Evolutionary conservation across 1,139 yeast genomes (phyloP).

Genomic region (Yamadazyma pseudoaaseri): DNA sequence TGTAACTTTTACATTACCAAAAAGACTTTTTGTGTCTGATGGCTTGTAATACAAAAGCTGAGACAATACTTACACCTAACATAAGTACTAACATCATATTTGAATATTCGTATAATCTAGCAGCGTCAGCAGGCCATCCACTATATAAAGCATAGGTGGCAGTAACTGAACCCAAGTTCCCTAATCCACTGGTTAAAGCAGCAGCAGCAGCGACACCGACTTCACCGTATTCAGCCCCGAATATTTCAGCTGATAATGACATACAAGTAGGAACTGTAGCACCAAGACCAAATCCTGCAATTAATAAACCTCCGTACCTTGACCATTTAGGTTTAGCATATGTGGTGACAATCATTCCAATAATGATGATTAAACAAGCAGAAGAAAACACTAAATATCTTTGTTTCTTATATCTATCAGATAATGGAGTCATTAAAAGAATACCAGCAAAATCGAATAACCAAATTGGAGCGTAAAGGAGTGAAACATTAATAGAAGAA

Average conservation of each 20-base stretch:
- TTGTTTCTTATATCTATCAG: slow-evolving; percentile 60
- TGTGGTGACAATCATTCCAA: slow-evolving; percentile 74
- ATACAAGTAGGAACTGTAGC: slow-evolving; percentile 88
- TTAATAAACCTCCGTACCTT: slow-evolving; percentile 74
- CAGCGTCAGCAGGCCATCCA: slow-evolving; percentile 82
- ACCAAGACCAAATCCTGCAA: slow-evolving; percentile 84
- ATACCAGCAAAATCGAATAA: slow-evolving; percentile 81
- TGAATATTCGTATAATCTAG: slow-evolving; percentile 60
- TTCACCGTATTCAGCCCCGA: slow-evolving; percentile 71
- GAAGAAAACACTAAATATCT: slow-evolving; percentile 62
- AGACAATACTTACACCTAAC: slow-evolving; percentile 67
- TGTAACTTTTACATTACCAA: background rate
- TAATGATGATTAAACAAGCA: slow-evolving; percentile 65
- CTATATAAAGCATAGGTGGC: slow-evolving; percentile 81
- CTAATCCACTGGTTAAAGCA: slow-evolving; percentile 82
- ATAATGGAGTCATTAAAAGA: slow-evolving; percentile 71
- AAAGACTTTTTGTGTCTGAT: slow-evolving; percentile 19
- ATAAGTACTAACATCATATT: slow-evolving; percentile 84
- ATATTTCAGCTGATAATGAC: slow-evolving; percentile 84
- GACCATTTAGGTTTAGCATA: slow-evolving; percentile 75
- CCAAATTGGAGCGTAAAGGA: slow-evolving; percentile 89
- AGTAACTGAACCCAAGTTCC: slow-evolving; percentile 81
- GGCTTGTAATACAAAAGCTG: slow-evolving; percentile 36
- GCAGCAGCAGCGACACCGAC: slow-evolving; percentile 82
- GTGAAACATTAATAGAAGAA: slow-evolving; percentile 66